Base-by-base conservation (phyloP, 129 eudicot species). In the Rutidosis leptorrhynchoides region DNA sequence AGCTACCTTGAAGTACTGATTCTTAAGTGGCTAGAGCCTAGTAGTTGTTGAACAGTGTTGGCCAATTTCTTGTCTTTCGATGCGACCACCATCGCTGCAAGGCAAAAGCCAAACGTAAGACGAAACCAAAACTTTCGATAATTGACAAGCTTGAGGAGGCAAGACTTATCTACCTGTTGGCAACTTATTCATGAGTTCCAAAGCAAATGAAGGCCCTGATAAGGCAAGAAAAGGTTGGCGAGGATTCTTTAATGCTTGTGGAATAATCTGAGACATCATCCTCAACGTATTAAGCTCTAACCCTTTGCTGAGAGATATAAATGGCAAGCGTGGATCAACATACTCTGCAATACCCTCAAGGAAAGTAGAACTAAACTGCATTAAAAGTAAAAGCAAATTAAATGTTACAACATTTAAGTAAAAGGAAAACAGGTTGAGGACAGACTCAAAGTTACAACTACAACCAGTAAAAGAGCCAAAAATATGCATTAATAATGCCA, bases 181-280 rank as follows among this genome's bases (percentile, higher is more conserved):
- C 79, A 92, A 78, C 59, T 82, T 83, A 68, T 82, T 88, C 98
- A 92, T 92, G 81, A 92, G 61, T 77, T 92, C 98, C 2, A 68
- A 70, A 43, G 98, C 96, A 85, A 92, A 88, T 49, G 98, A 88
- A 70, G 98, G 98, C 40, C 98, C 98, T 12, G 98, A 92, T 23
- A 92, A 82, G 3, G 89, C 96, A 76, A 83, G 79, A 77, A 68
- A 88, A 2, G 98, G 98, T 76, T 92, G 98, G 58, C 98, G 86
- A 56, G 96, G 81, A 79, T 88, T 92, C 68, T 58, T 79, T 35
- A 92, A 77, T 17, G 98, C 75, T 74, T 87, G 89, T 8, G 98
- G 98, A 74, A 92, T 92, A 68, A 92, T 92, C 69, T 92, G 96
- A 73, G 98, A 92, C 98, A 92, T 92, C 83, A 71, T 85, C 72